Percentiles rank a stretch among this genome's conserved stretches.
Conservation (phyloP, 176 grass and related monocot species). For the Metroxylon sagu region DNA sequence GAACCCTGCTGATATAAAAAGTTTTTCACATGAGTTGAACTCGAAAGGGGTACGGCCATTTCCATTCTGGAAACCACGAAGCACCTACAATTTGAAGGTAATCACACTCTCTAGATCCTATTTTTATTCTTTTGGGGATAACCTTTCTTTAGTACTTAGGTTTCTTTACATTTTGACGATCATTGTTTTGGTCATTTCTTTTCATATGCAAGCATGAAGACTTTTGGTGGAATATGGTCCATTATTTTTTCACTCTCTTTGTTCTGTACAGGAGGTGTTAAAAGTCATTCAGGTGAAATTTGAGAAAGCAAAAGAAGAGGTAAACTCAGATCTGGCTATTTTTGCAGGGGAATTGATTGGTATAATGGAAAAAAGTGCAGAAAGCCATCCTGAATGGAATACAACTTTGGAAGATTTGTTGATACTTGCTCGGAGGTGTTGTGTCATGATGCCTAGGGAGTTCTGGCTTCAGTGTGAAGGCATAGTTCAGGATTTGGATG, state of each 20-base stretch:
- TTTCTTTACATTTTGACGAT: too few species aligned
- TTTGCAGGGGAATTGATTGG: slow-evolving; percentile 93
- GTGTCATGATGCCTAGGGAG: slow-evolving; percentile 80
- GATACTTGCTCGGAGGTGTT: slow-evolving; percentile 95
- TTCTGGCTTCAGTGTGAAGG: slow-evolving; percentile 99
- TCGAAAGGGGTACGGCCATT: slow-evolving; percentile 96
- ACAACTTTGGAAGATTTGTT: slow-evolving; percentile 94
- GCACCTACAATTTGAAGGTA: slow-evolving; percentile 90
- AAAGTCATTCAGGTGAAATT: slow-evolving; percentile 90
- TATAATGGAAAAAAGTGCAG: slow-evolving; percentile 88
- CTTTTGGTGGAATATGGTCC: slow-evolving; percentile 17
- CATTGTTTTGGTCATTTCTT: background rate
- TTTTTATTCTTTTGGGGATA: too few species aligned
- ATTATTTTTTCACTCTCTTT: slow-evolving; percentile 15
- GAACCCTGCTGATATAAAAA: slow-evolving; percentile 82
- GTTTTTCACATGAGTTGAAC: slow-evolving; percentile 94
- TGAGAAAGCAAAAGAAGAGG: slow-evolving; percentile 99
- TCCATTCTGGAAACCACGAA: slow-evolving; percentile 91
- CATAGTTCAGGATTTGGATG: slow-evolving; percentile 98
- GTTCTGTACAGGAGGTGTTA: slow-evolving; percentile 65
- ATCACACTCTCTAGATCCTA: slow-evolving; percentile 10
- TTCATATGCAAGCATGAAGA: slow-evolving; percentile 4
- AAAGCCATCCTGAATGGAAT: slow-evolving; percentile 94
- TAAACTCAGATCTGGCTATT: slow-evolving; percentile 85
- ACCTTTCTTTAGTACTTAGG: too few species aligned